A percentile compares a stretch with the other conserved stretches of the same genome.
phyloP scores from a whole-genome alignment of 2,329 filamentous ascomycete species.

The Neonectria magnoliae region DNA sequence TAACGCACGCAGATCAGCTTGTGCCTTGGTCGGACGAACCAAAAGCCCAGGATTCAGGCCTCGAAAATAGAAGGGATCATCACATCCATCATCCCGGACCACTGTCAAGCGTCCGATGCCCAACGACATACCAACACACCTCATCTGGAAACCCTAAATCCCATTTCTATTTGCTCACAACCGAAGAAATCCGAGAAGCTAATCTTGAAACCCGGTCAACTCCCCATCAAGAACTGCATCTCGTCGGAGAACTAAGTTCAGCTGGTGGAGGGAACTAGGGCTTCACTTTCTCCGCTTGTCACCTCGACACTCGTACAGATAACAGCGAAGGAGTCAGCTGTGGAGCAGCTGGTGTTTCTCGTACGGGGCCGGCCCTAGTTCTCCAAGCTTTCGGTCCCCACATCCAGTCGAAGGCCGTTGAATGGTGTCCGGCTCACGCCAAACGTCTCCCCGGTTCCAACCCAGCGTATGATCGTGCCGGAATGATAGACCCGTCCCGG shows the following conservation, averaged over 20 bases:
- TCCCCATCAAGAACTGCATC: not conserved
- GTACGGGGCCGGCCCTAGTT: constrained; percentile 8
- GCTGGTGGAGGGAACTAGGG: not conserved
- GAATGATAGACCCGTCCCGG: not conserved
- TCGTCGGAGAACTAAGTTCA: not conserved
- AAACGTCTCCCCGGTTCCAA: constrained; percentile 10
- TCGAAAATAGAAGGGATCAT: constrained; percentile 6
- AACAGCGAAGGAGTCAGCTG: not conserved
- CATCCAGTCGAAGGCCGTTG: not conserved
- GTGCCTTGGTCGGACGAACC: not conserved
- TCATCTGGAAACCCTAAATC: not conserved
- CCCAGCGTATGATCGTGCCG: constrained; percentile 10
- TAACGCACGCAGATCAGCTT: not conserved
- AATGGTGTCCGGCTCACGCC: constrained; percentile 13
- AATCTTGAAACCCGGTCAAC: not conserved
- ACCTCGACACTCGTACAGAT: not conserved
- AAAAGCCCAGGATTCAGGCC: not conserved
- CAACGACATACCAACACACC: not conserved
- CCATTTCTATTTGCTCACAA: not conserved
- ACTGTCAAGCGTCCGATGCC: not conserved
- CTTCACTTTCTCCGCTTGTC: constrained; percentile 9
- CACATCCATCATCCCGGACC: constrained; percentile 1
- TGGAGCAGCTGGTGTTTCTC: constrained; percentile 6
- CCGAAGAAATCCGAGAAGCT: not conserved
- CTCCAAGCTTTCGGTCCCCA: constrained; percentile 10